A percentile compares a stretch with the other conserved stretches of the same genome.
Evolutionary conservation across 129 eudicot genomes (phyloP).

Genomic region (Silybum marianum): DNA sequence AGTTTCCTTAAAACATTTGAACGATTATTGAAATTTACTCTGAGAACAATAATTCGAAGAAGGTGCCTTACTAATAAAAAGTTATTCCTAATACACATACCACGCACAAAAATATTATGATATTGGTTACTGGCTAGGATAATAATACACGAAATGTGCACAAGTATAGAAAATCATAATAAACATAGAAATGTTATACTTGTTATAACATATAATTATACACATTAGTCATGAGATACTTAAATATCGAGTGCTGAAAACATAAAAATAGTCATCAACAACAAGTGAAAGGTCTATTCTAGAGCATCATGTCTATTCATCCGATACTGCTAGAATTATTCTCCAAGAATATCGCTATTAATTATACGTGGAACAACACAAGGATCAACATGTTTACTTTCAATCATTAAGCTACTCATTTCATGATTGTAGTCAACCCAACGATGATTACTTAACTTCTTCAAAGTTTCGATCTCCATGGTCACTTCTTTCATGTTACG

Average conservation of each 20-base stretch:
- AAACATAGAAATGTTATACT: no score
- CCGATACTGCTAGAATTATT: neutral
- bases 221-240: neutral
- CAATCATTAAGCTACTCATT: neutral
- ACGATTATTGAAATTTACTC: no score
- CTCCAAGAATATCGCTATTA: neutral
- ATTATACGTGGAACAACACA: neutral
- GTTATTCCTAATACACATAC: no score
- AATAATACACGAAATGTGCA: no score
- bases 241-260: neutral
- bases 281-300: neutral
- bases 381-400: neutral
- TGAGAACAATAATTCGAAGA: no score
- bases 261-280: neutral
- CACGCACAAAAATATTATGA: no score
- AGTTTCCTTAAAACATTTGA: no score
- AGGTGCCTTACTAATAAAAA: no score
- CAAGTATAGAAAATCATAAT: no score
- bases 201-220: neutral
- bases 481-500: slow-evolving; percentile 48
- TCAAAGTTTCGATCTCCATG: slow-evolving; percentile 40
- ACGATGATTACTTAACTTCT: slow-evolving; percentile 40
- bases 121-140: no score
- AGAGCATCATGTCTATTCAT: neutral
- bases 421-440: slow-evolving; percentile 14